Conservation (phyloP, 371 early-diverging fungal genomes). For the Saksenaea vasiformis region DNA sequence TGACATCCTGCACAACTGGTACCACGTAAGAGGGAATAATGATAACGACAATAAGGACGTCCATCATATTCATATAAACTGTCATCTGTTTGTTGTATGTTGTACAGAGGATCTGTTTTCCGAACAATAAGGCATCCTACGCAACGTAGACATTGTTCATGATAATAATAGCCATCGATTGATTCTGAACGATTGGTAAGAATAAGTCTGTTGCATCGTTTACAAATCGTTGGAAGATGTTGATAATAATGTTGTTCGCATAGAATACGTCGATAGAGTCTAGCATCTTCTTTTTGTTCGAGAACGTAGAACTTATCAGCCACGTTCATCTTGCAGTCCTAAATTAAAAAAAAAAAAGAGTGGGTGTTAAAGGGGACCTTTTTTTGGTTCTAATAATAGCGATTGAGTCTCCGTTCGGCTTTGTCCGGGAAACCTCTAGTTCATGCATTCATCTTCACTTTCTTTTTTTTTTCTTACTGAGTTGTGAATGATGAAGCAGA, state of each 20-base stretch:
- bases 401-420: constrained; percentile 4
- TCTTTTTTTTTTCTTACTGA: not conserved
- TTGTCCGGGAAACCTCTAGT: not conserved
- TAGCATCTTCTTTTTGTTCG: constrained; percentile 6
- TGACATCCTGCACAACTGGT: constrained; percentile 89
- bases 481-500: not conserved
- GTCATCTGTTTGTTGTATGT: constrained; percentile 49
- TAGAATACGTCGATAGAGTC: constrained; percentile 6
- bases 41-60: constrained; percentile 84
- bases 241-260: constrained; percentile 20
- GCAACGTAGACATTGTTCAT: constrained; percentile 17
- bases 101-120: constrained; percentile 6
- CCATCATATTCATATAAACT: constrained; percentile 86
- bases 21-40: constrained; percentile 82
- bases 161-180: constrained; percentile 13
- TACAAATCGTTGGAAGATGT: not conserved
- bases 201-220: constrained; percentile 9
- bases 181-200: not conserved
- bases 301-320: constrained; percentile 19
- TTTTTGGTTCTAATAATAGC: constrained; percentile 5
- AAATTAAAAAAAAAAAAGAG: not conserved
- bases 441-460: not conserved
- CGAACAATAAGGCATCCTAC: constrained; percentile 14
- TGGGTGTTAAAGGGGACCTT: not conserved
- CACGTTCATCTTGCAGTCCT: constrained; percentile 19